Conservation (phyloP, 192 early-diverging fungal species). For the Podila minutissima region DNA sequence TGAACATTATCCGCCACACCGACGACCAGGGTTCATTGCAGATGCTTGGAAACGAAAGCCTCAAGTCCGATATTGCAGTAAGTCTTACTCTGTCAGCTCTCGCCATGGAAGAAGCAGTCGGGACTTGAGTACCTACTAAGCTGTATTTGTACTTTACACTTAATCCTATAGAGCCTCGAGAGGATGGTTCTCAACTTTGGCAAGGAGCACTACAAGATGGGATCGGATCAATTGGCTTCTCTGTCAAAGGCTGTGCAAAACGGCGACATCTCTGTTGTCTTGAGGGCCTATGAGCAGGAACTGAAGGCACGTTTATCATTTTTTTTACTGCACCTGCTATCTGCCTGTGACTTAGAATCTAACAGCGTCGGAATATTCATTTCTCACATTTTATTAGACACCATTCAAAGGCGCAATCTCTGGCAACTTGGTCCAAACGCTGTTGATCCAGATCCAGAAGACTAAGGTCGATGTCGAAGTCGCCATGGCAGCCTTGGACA, state of each 20-base stretch:
- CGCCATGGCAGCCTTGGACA: constrained; percentile 92
- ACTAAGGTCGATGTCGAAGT: constrained; percentile 94
- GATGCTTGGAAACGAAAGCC: constrained; percentile 76
- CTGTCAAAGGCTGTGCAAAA: constrained; percentile 68
- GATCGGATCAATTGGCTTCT: constrained; percentile 58
- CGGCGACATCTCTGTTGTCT: constrained; percentile 85
- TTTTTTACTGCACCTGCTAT: too few relatives aligned
- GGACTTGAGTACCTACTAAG: neutral
- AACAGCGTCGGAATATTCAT: neutral
- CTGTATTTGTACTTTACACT: neutral
- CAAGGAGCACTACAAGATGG: constrained; percentile 53
- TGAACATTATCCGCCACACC: constrained; percentile 82
- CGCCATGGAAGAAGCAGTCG: too few relatives aligned
- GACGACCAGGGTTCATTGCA: constrained; percentile 75
- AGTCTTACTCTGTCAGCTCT: constrained; percentile 8
- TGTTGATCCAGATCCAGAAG: constrained; percentile 91
- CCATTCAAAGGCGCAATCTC: constrained; percentile 56
- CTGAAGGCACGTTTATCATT: constrained; percentile 60
- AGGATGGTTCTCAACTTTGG: constrained; percentile 91
- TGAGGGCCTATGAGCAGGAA: constrained; percentile 82
- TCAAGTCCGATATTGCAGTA: constrained; percentile 82
- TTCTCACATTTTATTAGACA: constrained; percentile 18
- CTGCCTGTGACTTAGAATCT: too few relatives aligned
- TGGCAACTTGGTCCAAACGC: constrained; percentile 73
- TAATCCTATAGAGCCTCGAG: constrained; percentile 72